phyloP scores from a whole-genome alignment of 441 rosid genomes.

The Melastoma candidum region DNA sequence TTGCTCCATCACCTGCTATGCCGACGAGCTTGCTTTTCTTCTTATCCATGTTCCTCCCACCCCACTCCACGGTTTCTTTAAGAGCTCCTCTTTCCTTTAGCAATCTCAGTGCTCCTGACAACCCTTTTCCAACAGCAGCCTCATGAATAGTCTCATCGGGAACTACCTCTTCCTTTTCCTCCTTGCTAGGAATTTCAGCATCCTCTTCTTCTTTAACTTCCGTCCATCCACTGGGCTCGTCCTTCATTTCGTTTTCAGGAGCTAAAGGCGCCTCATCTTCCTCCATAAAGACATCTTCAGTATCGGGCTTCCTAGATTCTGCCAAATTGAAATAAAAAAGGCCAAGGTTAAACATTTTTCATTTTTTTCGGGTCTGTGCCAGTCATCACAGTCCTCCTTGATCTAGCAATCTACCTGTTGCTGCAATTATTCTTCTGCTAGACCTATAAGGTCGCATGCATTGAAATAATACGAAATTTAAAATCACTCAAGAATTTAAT shows the following conservation, averaged over 20 bases:
- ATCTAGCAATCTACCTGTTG: too few species aligned
- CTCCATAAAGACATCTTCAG: slow-evolving; percentile 86
- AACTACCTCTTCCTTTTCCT: slow-evolving; percentile 48
- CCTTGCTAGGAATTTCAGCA: slow-evolving; percentile 38
- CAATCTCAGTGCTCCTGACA: slow-evolving; percentile 75
- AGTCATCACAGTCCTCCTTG: too few species aligned
- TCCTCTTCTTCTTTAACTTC: slow-evolving; percentile 44
- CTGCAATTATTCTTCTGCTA: too few species aligned
- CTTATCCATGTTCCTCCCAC: slow-evolving; percentile 99
- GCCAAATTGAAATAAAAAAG: slow-evolving; percentile 24
- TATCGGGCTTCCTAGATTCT: slow-evolving; percentile 59
- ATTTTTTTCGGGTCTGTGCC: too few species aligned
- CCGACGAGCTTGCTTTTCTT: slow-evolving; percentile 97
- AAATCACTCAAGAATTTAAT: too few species aligned
- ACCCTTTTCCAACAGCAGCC: slow-evolving; percentile 80
- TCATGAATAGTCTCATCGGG: slow-evolving; percentile 88
- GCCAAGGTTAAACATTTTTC: too few species aligned
- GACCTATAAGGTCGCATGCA: too few species aligned
- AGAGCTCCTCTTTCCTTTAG: slow-evolving; percentile 90
- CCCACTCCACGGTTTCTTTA: slow-evolving; percentile 87
- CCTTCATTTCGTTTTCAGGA: slow-evolving; percentile 43
- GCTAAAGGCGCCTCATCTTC: slow-evolving; percentile 66
- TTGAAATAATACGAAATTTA: too few species aligned
- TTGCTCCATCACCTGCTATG: slow-evolving; percentile 48
- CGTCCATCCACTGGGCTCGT: slow-evolving; percentile 52